Evolutionary conservation across 2,329 filamentous ascomycete genomes (phyloP).

Genomic region (Fusarium veterinarium): DNA sequence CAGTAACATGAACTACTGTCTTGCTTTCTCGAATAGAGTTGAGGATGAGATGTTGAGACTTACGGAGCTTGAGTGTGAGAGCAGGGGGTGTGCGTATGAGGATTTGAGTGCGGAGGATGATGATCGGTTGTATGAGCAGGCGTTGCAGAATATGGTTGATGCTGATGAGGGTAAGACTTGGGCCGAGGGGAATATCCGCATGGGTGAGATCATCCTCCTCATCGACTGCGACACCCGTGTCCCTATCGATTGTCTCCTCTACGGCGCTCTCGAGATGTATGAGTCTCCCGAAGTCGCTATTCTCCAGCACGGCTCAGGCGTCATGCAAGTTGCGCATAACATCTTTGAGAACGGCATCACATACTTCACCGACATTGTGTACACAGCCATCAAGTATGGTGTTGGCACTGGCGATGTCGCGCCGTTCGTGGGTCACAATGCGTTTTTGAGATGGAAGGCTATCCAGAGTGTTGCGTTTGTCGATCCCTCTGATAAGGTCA

Average conservation of each 20-base stretch:
- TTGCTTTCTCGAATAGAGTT: slow-evolving; percentile 65
- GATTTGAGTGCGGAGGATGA: slow-evolving; percentile 59
- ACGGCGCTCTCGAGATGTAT: slow-evolving; percentile 79
- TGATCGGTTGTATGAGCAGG: slow-evolving; percentile 57
- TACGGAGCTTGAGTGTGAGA: slow-evolving; percentile 33
- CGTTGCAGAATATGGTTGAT: slow-evolving; percentile 58
- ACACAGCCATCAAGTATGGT: slow-evolving; percentile 76
- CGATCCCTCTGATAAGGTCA: slow-evolving; percentile 58
- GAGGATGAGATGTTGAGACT: slow-evolving; percentile 60
- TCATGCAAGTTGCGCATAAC: slow-evolving; percentile 79
- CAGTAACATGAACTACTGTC: slow-evolving; percentile 75
- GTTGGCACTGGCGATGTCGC: slow-evolving; percentile 78
- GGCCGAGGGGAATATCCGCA: slow-evolving; percentile 67
- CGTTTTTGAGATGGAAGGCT: slow-evolving; percentile 74
- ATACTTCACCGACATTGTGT: slow-evolving; percentile 83
- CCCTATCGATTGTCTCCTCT: slow-evolving; percentile 73
- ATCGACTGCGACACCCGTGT: slow-evolving; percentile 74
- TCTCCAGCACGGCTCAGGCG: slow-evolving; percentile 77
- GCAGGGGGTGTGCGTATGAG: slow-evolving; percentile 47
- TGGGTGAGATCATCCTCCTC: slow-evolving; percentile 70
- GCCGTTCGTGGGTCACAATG: slow-evolving; percentile 83
- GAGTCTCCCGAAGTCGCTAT: slow-evolving; percentile 76
- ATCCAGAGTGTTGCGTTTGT: slow-evolving; percentile 41
- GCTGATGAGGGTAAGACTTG: slow-evolving; percentile 64
- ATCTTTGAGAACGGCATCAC: slow-evolving; percentile 81